A percentile compares a stretch with the other conserved stretches of the same genome.
Conservation (phyloP, 2,329 filamentous ascomycete species). For the Lasiodiplodia theobromae region DNA sequence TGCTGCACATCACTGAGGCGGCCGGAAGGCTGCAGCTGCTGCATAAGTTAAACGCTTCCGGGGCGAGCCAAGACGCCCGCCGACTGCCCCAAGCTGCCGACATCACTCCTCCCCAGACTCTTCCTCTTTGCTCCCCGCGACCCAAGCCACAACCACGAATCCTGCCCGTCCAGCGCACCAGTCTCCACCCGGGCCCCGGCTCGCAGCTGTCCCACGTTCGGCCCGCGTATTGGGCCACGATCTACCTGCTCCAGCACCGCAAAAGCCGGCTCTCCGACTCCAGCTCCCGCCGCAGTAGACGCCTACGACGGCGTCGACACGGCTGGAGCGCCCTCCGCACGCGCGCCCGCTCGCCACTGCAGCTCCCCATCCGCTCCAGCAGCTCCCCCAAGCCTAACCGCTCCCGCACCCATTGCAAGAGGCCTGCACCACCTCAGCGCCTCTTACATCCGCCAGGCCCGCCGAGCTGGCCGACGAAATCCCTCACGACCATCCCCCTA, state of each 20-base stretch:
- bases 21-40: slow-evolving; percentile 16
- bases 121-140: slow-evolving; percentile 13
- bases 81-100: slow-evolving; percentile 30
- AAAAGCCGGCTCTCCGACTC: slow-evolving; percentile 14
- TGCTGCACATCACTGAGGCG: not conserved
- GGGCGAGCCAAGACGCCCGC: slow-evolving; percentile 28
- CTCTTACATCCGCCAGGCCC: slow-evolving; percentile 50
- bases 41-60: slow-evolving; percentile 24
- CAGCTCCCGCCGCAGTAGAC: slow-evolving; percentile 16
- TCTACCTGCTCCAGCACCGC: not conserved
- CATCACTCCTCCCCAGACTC: slow-evolving; percentile 26
- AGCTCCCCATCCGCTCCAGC: slow-evolving; percentile 1
- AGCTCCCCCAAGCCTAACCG: slow-evolving; percentile 9
- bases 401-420: slow-evolving; percentile 3
- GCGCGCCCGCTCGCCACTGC: not conserved
- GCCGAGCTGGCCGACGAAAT: slow-evolving; percentile 75
- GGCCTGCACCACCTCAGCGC: slow-evolving; percentile 34
- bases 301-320: not conserved
- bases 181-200: slow-evolving; percentile 5
- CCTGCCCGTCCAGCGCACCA: slow-evolving; percentile 9
- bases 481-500: slow-evolving; percentile 63
- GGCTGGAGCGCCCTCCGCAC: slow-evolving; percentile 9
- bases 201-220: slow-evolving; percentile 8
- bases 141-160: slow-evolving; percentile 18
- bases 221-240: slow-evolving; percentile 24